These are phyloP conservation scores for Clavaria fumosa DNA, from an alignment of 768 basidiomycete species.

Conservation along the genomic window DNA sequence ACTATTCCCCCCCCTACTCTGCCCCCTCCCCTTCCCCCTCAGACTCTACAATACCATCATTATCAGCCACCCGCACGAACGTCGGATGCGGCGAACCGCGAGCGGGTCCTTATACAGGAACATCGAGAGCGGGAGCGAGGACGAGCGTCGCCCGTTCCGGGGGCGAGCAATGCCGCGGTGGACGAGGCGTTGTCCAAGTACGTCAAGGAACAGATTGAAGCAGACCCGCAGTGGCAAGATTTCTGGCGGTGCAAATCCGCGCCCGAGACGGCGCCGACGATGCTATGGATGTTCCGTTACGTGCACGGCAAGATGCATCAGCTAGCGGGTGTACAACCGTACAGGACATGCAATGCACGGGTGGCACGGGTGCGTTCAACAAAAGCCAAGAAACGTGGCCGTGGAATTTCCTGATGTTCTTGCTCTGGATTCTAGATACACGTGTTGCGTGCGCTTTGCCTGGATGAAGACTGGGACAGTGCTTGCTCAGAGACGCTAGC, in stretches of 20 bases:
- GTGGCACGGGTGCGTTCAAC: too few relatives aligned
- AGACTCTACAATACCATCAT: not conserved
- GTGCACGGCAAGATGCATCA: conserved; percentile 34
- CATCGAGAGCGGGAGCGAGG: too few relatives aligned
- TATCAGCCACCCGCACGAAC: not conserved
- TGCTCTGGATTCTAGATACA: conserved; percentile 25
- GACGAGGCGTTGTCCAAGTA: not conserved
- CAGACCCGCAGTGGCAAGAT: conserved; percentile 28
- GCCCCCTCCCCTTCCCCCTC: not conserved
- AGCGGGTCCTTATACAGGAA: too few relatives aligned
- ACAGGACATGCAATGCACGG: too few relatives aligned
- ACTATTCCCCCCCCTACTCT: too few relatives aligned
- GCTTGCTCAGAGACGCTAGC: conserved; percentile 34
- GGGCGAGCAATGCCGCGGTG: not conserved
- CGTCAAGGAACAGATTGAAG: conserved; percentile 22
- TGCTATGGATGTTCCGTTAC: conserved; percentile 35
- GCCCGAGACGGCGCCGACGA: conserved; percentile 24
- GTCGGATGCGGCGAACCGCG: too few relatives aligned
- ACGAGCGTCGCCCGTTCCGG: not conserved
- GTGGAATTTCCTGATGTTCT: conserved; percentile 10
- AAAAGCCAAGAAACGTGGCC: too few relatives aligned
- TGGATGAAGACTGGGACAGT: conserved; percentile 29
- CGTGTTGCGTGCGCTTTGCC: conserved; percentile 34
- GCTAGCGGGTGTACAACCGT: too few relatives aligned
- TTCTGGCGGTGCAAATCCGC: conserved; percentile 28